Base-by-base conservation (phyloP, 169 alveolate genomes). In the Plasmodium adleri region DNA sequence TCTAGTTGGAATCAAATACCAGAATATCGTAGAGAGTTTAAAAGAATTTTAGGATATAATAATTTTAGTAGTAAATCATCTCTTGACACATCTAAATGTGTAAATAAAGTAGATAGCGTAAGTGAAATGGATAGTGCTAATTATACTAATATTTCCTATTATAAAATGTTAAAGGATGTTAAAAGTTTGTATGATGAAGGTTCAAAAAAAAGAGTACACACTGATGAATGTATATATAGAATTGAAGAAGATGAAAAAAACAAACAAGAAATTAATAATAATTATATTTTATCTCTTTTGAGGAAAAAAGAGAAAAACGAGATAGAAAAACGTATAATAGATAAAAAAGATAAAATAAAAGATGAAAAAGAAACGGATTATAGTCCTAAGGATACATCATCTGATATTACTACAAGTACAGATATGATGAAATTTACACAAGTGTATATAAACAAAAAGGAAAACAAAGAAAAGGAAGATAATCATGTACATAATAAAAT, bases 351-450 rank as follows among this genome's bases (percentile, higher is more conserved):
- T 2, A n/a, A 39, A 43, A 67, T 28, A 17, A 15, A 24, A 20
- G 28, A 15, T 39, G 45, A 60, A 32, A 20, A 12, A 43, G 9
- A 39, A 45, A n/a, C 12, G 4, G 56, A 39, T 24, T 32, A 66
- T 39, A 6, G 43, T 17, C 43, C 54, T 15, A 83, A 39, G 12
- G 62, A 83, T 15, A 67, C 17, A 22, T 5, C 17, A 13, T 47
- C 70, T 10, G 73, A 52, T 5, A 52, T 67, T 62, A n/a, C 22
- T 10, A 67, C 85, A 39, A 39, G 56, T 50, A 47, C 22, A 45
- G 56, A 70, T 50, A 83, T 60, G 45, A 83, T 68, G 45, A 83
- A 83, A 83, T 68, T 67, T 68, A 47, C 91, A n/a, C 68, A 68
- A 32, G 1, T 56, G 15, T 62, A 68, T 32, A 83, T 68, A 10